These are phyloP conservation scores for Aspergillus arachidicola DNA, from an alignment of 2,329 filamentous ascomycete species.

Conservation along the genomic window DNA sequence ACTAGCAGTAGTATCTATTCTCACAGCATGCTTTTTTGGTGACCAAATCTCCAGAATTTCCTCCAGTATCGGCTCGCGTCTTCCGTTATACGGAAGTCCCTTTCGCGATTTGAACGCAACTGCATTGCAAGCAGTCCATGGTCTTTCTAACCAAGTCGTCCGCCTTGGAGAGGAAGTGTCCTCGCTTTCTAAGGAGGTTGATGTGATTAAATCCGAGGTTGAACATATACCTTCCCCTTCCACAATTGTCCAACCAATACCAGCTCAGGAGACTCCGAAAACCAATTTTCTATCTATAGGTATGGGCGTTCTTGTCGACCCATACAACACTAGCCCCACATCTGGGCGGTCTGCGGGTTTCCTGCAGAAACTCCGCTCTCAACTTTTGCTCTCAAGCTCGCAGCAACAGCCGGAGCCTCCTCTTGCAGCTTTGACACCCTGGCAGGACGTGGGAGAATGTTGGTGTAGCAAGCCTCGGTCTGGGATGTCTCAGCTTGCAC, in stretches of 20 bases:
- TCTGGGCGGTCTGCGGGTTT: conserved; percentile 35
- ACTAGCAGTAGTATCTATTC: conserved; percentile 14
- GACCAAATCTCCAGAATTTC: conserved; percentile 17
- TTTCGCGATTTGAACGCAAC: conserved; percentile 27
- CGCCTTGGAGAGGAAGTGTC: conserved; percentile 34
- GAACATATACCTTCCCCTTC: conserved; percentile 25
- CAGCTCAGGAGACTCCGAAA: conserved; percentile 33
- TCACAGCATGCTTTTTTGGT: conserved; percentile 17
- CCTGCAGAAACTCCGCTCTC: conserved; percentile 20
- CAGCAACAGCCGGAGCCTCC: conserved; percentile 41
- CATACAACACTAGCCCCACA: conserved; percentile 60
- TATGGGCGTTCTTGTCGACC: conserved; percentile 68
- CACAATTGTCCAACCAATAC: conserved; percentile 19
- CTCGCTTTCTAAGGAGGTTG: conserved; percentile 33
- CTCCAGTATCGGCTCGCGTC: conserved; percentile 19
- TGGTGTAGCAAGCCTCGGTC: conserved; percentile 70
- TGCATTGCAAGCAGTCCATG: conserved; percentile 26
- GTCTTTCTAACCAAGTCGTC: conserved; percentile 29
- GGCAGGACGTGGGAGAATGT: conserved; percentile 81
- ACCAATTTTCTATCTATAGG: conserved; percentile 75
- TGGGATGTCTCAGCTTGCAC: conserved; percentile 45
- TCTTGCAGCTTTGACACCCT: conserved; percentile 63
- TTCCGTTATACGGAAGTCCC: conserved; percentile 6
- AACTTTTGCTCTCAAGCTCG: conserved; percentile 9
- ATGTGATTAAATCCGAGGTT: conserved; percentile 27